Percentiles rank a stretch among this genome's conserved stretches.
These are phyloP conservation scores for Penicillium sp. DNA, from an alignment of 2,329 filamentous ascomycete species.

Conservation along the genomic window DNA sequence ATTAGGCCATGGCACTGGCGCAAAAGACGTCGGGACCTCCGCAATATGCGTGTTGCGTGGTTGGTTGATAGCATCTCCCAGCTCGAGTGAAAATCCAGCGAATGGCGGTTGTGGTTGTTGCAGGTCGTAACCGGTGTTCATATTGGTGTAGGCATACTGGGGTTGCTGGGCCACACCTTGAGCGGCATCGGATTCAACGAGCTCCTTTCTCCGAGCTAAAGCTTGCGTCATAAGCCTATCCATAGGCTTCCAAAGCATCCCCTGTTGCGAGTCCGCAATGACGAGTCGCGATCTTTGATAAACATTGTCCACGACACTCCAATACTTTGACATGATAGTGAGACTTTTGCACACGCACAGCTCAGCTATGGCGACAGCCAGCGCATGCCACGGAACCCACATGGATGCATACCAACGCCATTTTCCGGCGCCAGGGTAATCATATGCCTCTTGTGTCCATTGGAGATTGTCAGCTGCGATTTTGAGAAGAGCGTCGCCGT, in stretches of 20 bases:
- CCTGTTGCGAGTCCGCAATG: slow-evolving; percentile 30
- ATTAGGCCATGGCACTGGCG: slow-evolving; percentile 18
- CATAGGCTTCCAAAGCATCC: slow-evolving; percentile 34
- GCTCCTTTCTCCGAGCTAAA: slow-evolving; percentile 14
- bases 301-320: slow-evolving; percentile 26
- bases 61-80: not conserved
- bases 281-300: slow-evolving; percentile 25
- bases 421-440: slow-evolving; percentile 19
- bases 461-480: slow-evolving; percentile 28
- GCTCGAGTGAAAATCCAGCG: not conserved
- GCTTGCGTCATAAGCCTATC: slow-evolving; percentile 33
- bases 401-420: slow-evolving; percentile 32
- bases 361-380: slow-evolving; percentile 35
- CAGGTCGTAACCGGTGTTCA: not conserved
- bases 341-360: slow-evolving; percentile 33
- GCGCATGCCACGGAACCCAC: slow-evolving; percentile 36
- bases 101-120: not conserved
- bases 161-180: not conserved
- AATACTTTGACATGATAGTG: slow-evolving; percentile 21
- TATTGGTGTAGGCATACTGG: not conserved
- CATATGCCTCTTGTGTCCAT: slow-evolving; percentile 18
- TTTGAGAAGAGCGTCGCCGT: slow-evolving; percentile 24
- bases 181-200: slow-evolving; percentile 6
- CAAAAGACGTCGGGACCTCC: not conserved
- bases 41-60: not conserved